Percentiles rank a stretch among this genome's conserved stretches.
Evolutionary conservation across 805 yeast species (phyloP).

Genomic region (Lachancea mirantina): DNA sequence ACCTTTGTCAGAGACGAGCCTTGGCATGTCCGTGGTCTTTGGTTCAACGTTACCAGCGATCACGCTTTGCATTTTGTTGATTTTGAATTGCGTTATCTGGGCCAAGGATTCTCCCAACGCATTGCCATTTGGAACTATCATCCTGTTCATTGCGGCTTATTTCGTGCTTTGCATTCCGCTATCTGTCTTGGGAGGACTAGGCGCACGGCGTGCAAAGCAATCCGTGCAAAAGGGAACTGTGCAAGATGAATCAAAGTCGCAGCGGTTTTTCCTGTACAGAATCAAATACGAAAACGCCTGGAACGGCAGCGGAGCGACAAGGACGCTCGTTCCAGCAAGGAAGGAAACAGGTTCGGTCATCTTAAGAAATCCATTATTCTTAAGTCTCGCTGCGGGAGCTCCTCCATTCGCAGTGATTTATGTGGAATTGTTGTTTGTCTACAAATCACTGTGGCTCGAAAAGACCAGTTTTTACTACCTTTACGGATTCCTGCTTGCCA

Average conservation of each 20-base stretch:
- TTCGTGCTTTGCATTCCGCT: constrained; percentile 66
- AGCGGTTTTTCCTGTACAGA: constrained; percentile 3
- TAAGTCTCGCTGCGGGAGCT: constrained; percentile 48
- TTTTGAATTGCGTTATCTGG: constrained; percentile 67
- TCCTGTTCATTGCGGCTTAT: constrained; percentile 52
- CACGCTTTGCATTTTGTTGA: constrained; percentile 43
- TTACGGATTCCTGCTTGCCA: constrained; percentile 68
- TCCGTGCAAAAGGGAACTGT: neutral
- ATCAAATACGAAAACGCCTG: neutral
- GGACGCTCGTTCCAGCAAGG: too few species aligned
- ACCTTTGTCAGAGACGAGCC: constrained; percentile 16
- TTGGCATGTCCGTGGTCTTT: constrained; percentile 34
- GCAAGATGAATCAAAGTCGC: neutral
- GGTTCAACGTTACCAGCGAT: constrained; percentile 44
- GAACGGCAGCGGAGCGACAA: neutral
- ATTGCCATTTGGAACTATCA: constrained; percentile 69
- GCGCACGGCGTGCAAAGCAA: constrained; percentile 10
- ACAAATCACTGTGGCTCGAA: constrained; percentile 74
- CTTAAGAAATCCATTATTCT: constrained; percentile 10
- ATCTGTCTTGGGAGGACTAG: constrained; percentile 60
- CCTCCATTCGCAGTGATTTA: constrained; percentile 77
- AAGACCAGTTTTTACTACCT: constrained; percentile 70
- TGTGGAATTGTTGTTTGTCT: constrained; percentile 65
- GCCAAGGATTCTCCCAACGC: constrained; percentile 68
- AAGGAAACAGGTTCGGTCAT: neutral